Base-by-base conservation (phyloP, 75 land plant species). In the Larix kaempferi region DNA sequence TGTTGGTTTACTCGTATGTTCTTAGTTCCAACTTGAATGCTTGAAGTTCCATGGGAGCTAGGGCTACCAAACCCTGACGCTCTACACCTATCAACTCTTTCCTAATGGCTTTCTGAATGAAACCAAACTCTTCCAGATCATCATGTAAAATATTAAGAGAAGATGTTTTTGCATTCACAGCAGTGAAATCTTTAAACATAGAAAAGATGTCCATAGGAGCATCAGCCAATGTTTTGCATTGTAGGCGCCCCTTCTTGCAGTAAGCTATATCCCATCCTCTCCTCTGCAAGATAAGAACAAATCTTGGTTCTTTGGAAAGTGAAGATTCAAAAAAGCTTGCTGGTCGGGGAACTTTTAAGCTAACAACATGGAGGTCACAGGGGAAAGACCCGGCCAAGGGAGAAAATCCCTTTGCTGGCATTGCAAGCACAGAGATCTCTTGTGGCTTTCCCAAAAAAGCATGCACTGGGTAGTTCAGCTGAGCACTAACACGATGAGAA, bases 11-110 rank as follows among this genome's bases (percentile, higher is more conserved):
- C 59, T 79, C 37, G 62, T 76, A 72, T 54, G 86, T 79, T 66
- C 81, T 79, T 57, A 94, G 37, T 10, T 87, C 89, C 44, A 98
- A 67, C 74, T 98, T 95, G 86, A 86, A 95, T 57, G 98, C 95
- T 76, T 90, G 94, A 78, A 98, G 85, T 80, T 95, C 98, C 99
- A 98, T 98, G 33, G 98, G 94, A 71, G 87, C 59, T 23, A 96
- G 77, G 11, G 77, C 69, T n/a, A 94, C 75, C 63, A 84, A 78
- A 10, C 93, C 95, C 27, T 87, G 86, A 11, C 83, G 82, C 56
- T 75, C 82, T 78, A 54, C 80, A 59, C 88, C 91, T 35, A 80
- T 79, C 66, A 85, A 59, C 41, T 89, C 87, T 73, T 86, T 88
- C 55, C 89, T 79, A 23, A 73, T 76, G 15, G 76, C 64, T 5